Evolutionary conservation across 495 filamentous ascomycete genomes (phyloP).

Genomic region (Podospora conica): DNA sequence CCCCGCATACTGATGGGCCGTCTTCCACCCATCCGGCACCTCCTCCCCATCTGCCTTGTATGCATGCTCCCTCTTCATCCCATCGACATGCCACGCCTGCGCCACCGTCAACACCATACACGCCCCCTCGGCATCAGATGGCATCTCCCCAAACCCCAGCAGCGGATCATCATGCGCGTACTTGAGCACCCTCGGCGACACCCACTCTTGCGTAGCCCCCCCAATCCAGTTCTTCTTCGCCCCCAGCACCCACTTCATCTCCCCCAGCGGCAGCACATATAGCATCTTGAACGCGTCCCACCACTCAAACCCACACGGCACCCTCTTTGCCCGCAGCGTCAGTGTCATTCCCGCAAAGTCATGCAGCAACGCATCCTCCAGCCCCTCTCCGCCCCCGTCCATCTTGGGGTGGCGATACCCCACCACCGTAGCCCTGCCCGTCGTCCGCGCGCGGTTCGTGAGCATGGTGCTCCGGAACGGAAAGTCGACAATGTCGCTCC

Average conservation of each 20-base stretch:
- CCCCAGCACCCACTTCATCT: slow-evolving; percentile 2
- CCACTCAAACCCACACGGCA: slow-evolving; percentile 1
- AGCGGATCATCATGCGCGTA: slow-evolving; percentile 7
- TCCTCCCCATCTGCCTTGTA: neutral
- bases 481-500: neutral
- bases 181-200: slow-evolving; percentile 5
- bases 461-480: slow-evolving; percentile 8
- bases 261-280: slow-evolving; percentile 1
- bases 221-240: neutral
- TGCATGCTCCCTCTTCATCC: neutral
- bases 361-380: neutral
- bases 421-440: neutral
- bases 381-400: neutral
- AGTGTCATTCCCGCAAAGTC: slow-evolving; percentile 4
- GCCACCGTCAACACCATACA: slow-evolving; percentile 5
- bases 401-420: neutral
- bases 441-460: neutral
- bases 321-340: slow-evolving; percentile 2
- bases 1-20: slow-evolving; percentile 2
- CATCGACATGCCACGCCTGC: slow-evolving; percentile 3
- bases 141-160: neutral
- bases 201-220: neutral
- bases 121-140: neutral
- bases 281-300: slow-evolving; percentile 3
- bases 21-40: neutral